Conservation (phyloP, 1,284 basidiomycete species). For the Sutorius eximius region DNA sequence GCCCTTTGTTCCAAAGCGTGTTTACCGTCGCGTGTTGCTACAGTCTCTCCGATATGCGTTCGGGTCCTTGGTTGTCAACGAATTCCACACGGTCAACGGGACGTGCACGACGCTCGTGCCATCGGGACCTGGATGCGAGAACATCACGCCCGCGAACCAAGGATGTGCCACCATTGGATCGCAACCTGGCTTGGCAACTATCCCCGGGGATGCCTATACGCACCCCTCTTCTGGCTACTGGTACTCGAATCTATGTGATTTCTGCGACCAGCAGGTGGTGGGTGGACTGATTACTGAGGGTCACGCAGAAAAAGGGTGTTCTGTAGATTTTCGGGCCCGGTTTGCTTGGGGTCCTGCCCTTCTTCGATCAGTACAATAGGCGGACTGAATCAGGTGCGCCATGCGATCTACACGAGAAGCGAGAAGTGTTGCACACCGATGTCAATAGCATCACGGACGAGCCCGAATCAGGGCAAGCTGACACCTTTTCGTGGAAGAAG, state of each 20-base stretch:
- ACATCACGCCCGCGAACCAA: slow-evolving; percentile 50
- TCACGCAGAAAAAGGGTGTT: slow-evolving; percentile 53
- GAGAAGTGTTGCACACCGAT: neutral
- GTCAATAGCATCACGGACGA: neutral
- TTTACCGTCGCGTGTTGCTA: neutral
- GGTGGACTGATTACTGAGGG: neutral
- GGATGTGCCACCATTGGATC: slow-evolving; percentile 53
- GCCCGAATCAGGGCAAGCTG: slow-evolving; percentile 39
- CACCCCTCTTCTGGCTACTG: slow-evolving; percentile 58
- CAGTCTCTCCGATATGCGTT: slow-evolving; percentile 51
- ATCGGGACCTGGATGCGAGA: slow-evolving; percentile 54
- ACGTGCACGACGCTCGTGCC: slow-evolving; percentile 57
- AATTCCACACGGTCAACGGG: slow-evolving; percentile 48
- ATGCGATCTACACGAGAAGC: slow-evolving; percentile 3
- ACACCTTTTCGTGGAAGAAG: slow-evolving; percentile 60
- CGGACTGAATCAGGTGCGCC: slow-evolving; percentile 17
- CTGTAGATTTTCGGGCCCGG: slow-evolving; percentile 43
- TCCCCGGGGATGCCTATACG: slow-evolving; percentile 34
- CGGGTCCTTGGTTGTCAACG: slow-evolving; percentile 53
- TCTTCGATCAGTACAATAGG: slow-evolving; percentile 47
- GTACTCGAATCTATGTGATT: slow-evolving; percentile 40
- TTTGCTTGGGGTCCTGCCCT: slow-evolving; percentile 47
- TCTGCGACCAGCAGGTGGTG: too few species aligned
- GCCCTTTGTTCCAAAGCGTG: neutral
- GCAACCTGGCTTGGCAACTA: slow-evolving; percentile 20